Base-by-base conservation (phyloP, 371 early-diverging fungal genomes). In the Parasitella parasitica region DNA sequence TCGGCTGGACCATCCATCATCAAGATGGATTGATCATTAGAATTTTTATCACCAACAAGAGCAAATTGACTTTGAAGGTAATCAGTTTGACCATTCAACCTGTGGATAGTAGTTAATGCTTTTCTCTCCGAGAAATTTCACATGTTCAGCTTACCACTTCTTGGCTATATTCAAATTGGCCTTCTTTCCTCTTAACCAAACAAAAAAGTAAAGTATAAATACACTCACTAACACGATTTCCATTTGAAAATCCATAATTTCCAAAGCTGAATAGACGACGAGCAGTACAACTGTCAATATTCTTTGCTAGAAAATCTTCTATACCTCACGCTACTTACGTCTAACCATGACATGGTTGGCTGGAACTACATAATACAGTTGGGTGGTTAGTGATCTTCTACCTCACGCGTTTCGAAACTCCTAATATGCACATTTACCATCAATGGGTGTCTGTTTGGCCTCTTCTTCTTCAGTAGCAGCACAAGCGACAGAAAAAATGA, bases 1-100 rank as follows among this genome's bases (percentile, higher is more conserved):
- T 91, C 88, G 3, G 84, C 59, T 6, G 91, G 88, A 24, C 90
- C 90, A 68, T 93, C 92, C 69, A 82, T 69, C 57, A 87, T 76
- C 46, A 93, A 69, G 20, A 72, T 74, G 11, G 70, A 65, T 20
- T 67, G 53, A 9, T 59, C 64, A 32, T 53, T 73, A 28, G 75
- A 78, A 20, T 66, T 71, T 22, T 81, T 78, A 62, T 88, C 80
- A 24, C 91, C 91, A 26, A 93, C 83, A 51, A 80, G 76, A 3
- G 88, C 75, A 72, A 89, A 93, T 68, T 93, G 86, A 1, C 64
- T 37, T 28, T 69, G 55, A 28, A 81, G 58, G 27, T 72, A 75
- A 5, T 66, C 76, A 15, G 69, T 37, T 46, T 75, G 68, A 8
- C 61, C 39, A 63, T 27, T 66, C 30, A 63, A 70, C 81, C 85